Conservation (phyloP, 345 rosid genomes). For the Geranium rotundifolium region DNA sequence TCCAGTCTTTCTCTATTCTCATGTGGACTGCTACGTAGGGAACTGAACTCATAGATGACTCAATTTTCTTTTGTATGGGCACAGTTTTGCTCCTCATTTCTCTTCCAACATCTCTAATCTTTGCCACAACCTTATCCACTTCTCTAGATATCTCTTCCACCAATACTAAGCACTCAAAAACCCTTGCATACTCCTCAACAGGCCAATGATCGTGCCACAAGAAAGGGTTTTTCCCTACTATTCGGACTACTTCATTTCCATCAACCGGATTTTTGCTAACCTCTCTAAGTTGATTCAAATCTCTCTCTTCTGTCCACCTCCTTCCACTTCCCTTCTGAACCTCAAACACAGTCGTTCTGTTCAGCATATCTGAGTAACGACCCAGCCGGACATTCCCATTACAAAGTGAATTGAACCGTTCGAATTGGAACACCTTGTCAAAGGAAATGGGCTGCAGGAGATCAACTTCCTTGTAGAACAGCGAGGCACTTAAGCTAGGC, state of each 20-base stretch:
- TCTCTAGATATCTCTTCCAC: conserved; percentile 60
- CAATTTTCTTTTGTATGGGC: neutral
- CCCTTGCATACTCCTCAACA: conserved; percentile 69
- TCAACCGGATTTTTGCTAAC: conserved; percentile 28
- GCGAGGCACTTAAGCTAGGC: conserved; percentile 90
- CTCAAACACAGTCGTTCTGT: conserved; percentile 30
- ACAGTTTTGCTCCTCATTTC: conserved; percentile 15
- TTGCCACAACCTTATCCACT: conserved; percentile 67
- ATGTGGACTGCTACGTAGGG: conserved; percentile 84
- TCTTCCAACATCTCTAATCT: conserved; percentile 53
- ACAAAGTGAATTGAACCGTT: conserved; percentile 63
- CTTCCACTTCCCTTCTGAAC: conserved; percentile 93
- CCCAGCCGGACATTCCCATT: conserved; percentile 63
- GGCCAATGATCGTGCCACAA: conserved; percentile 99
- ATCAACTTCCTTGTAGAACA: conserved; percentile 82
- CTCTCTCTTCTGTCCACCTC: conserved; percentile 78
- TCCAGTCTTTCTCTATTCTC: conserved; percentile 98
- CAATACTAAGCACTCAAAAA: conserved; percentile 75
- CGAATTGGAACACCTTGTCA: conserved; percentile 65
- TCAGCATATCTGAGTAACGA: conserved; percentile 39
- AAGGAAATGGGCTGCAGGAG: conserved; percentile 71
- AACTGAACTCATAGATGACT: neutral
- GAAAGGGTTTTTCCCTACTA: conserved; percentile 79
- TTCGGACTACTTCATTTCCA: conserved; percentile 50
- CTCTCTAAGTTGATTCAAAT: conserved; percentile 55